Conservation (phyloP, 202 grass and related monocot species). For the Dendrocalamus latiflorus region DNA sequence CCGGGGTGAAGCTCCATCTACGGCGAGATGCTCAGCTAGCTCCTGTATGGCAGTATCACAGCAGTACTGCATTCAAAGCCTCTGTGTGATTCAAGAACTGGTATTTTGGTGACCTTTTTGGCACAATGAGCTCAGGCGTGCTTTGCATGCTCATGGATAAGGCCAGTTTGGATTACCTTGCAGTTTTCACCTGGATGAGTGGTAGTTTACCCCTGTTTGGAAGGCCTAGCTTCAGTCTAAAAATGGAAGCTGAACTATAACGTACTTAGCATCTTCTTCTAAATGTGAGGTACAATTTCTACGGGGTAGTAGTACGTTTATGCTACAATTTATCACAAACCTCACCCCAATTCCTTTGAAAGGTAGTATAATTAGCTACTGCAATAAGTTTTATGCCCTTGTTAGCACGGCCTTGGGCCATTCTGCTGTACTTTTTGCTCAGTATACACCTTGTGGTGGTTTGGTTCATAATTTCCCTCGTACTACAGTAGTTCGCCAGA, state of each 20-base stretch:
- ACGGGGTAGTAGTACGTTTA: not conserved
- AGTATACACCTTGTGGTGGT: not conserved
- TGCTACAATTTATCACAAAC: not conserved
- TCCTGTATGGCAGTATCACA: not conserved
- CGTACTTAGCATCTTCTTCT: not conserved
- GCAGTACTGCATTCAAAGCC: not conserved
- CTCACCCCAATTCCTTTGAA: not conserved
- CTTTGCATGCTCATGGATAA: not conserved
- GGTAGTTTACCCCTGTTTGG: not conserved
- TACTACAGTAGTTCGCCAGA: not conserved
- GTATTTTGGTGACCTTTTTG: not conserved
- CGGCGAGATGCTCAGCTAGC: not conserved
- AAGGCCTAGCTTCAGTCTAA: not conserved
- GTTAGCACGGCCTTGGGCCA: not conserved
- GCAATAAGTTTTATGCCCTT: not conserved
- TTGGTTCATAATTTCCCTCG: not conserved
- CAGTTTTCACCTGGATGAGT: not conserved
- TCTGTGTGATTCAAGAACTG: not conserved
- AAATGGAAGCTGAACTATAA: not conserved
- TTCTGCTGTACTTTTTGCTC: not conserved
- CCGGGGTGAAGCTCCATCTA: not conserved
- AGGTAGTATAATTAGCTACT: not conserved
- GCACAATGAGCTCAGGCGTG: not conserved
- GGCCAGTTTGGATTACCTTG: not conserved
- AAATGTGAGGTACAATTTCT: not conserved